Base-by-base conservation (phyloP, 352 stramenopile genomes). In the Phytophthora pseudosyringae region DNA sequence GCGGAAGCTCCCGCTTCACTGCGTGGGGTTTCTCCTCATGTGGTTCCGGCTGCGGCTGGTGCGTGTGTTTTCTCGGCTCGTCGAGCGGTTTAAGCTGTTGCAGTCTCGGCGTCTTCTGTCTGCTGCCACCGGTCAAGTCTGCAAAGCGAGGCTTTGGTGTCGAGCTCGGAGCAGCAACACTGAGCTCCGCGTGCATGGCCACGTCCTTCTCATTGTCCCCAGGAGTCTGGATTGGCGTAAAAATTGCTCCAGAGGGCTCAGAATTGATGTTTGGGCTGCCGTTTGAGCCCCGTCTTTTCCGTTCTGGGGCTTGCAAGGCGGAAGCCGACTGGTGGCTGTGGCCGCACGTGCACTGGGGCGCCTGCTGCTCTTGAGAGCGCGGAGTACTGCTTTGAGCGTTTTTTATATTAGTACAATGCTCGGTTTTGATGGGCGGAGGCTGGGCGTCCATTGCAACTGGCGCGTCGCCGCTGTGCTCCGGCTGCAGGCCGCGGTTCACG, bases 401-500 rank as follows among this genome's bases (percentile, higher is more conserved):
- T 5, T 35, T 55, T 15, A 61, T 35, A 31, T n/a, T 29, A 48
- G 43, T 45, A 10, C 13, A 28, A 25, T 26, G 51, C 36, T 75
- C 67, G n/a, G 11, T 25, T 62, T 68, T 75, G 16, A 72, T 61
- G 13, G 33, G 9, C 10, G 41, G 40, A 43, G 11, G 36, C 7
- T 47, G 40, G 32, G 12, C 11, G 25, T 60, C 33, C 31, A 69
- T 45, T 29, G 21, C 39, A 33, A 52, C 38, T 32, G 29, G 1
- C 11, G 31, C 33, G 32, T 39, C n/a, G 26, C 10, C 26, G 21
- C 26, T 33, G 25, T 46, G 21, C 6, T 75, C 65, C 4, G 59
- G 65, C 13, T 78, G 43, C 11, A 67, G 18, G n/a, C 57, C 33
- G 18, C 59, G 59, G 33, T 78, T 71, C 12, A 69, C 55, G 8